Evolutionary conservation across 2,329 filamentous ascomycete species (phyloP), one percentile per base, ranked within the genome.

Genomic region (Alternaria novae-zelandiae): DNA sequence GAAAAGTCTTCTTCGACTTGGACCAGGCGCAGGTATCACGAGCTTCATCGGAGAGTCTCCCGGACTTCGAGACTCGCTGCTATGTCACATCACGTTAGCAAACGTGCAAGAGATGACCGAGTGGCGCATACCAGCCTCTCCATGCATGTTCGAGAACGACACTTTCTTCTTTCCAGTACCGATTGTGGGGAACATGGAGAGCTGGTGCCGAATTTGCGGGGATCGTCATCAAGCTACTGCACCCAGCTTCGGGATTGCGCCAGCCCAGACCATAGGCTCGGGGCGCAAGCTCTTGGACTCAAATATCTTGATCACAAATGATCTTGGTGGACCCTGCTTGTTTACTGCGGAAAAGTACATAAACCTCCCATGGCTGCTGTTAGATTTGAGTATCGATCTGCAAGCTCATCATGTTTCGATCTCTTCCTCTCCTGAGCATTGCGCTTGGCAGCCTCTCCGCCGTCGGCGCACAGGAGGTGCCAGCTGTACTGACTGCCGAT

Each of bases 401-500:
- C 57, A 11, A 44, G 50, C 57, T 20, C 54, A 54, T 56, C 41
- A 77, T 77, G 74, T 54, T 71, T 65, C 67, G 63, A 62, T 68
- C 68, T 44, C 55, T 70, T 55, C 61, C 70, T 51, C 57, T 71
- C 28, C 49, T 76, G 67, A 69, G 74, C 67, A 57, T 74, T 47
- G 62, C 72, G 69, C 72, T 77, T 61, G 66, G 67, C 32, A 64
- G 67, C 57, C 45, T 72, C 32, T 58, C 62, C 23, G 46, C 41
- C 28, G 67, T 63, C 13, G 54, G 57, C 49, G 74, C 75, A 20
- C 72, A 77, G 54, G 65, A 70, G 8, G 61, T 74, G 17, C 70
- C 74, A 20, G 70, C 67, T 58, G 69, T 76, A 17, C 64, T 79
- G 20, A 76, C 75, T 10, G 66, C 72, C 25, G 65, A 70, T 7